Conservation (phyloP, 2,329 filamentous ascomycete species). For the Fragosphaeria purpurea region DNA sequence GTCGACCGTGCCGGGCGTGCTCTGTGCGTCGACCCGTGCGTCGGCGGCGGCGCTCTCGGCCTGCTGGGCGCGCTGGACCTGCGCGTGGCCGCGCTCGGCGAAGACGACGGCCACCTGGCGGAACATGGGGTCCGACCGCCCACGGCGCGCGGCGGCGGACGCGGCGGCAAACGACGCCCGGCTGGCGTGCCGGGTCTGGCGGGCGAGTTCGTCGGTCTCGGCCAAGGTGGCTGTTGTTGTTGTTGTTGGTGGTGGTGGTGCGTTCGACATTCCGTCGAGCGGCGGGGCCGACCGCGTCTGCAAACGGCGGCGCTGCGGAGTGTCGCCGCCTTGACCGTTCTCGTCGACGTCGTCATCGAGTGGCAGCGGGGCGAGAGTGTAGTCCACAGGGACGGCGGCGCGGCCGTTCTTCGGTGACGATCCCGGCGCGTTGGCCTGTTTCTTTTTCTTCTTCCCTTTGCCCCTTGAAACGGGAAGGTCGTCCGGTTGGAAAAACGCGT, state of each 20-base stretch:
- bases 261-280: no score
- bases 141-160: slow-evolving; percentile 31
- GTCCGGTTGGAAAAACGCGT: slow-evolving; percentile 61
- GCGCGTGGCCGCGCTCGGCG: slow-evolving; percentile 57
- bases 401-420: slow-evolving; percentile 22
- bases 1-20: slow-evolving; percentile 61
- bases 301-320: not conserved
- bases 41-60: slow-evolving; percentile 61
- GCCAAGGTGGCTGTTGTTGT: not conserved
- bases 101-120: slow-evolving; percentile 70
- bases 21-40: slow-evolving; percentile 57
- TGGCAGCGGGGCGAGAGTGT: slow-evolving; percentile 28
- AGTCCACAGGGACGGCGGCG: slow-evolving; percentile 27
- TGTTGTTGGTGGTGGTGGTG: no score
- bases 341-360: slow-evolving; percentile 21
- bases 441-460: slow-evolving; percentile 1
- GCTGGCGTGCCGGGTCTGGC: slow-evolving; percentile 1
- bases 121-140: slow-evolving; percentile 62
- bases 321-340: not conserved
- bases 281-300: not conserved
- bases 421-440: slow-evolving; percentile 18
- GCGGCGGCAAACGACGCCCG: slow-evolving; percentile 26
- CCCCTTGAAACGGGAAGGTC: not conserved
- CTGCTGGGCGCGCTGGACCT: slow-evolving; percentile 44
- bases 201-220: not conserved